These are phyloP conservation scores for Macrocystidia cucumis DNA, from an alignment of 1,284 basidiomycete species.

Conservation along the genomic window DNA sequence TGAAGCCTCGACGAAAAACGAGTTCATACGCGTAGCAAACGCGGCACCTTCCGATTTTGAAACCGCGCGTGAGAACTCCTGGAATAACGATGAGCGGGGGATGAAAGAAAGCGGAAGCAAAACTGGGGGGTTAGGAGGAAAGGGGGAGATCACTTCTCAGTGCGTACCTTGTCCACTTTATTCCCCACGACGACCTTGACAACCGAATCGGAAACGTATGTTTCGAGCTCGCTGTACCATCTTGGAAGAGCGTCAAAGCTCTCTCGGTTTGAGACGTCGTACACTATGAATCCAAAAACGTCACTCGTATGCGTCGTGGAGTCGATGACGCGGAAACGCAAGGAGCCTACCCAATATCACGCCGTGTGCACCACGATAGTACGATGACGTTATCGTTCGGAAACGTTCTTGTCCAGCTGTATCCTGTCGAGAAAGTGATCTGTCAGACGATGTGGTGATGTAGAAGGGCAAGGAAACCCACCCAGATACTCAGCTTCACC, in stretches of 20 bases:
- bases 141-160: slow-evolving; percentile 11
- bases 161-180: slow-evolving; percentile 93
- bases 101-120: slow-evolving; percentile 1
- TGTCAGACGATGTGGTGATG: not conserved
- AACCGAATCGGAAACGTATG: slow-evolving; percentile 83
- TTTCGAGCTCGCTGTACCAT: slow-evolving; percentile 95
- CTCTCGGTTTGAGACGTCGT: slow-evolving; percentile 88
- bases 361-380: slow-evolving; percentile 91
- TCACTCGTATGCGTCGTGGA: not conserved
- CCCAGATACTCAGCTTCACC: slow-evolving; percentile 82
- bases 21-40: slow-evolving; percentile 79
- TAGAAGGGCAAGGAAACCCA: slow-evolving; percentile 19
- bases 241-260: slow-evolving; percentile 88
- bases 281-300: slow-evolving; percentile 45
- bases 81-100: not conserved
- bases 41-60: slow-evolving; percentile 70
- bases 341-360: slow-evolving; percentile 73
- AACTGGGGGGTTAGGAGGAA: not conserved
- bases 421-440: slow-evolving; percentile 43
- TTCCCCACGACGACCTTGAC: slow-evolving; percentile 95
- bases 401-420: slow-evolving; percentile 90
- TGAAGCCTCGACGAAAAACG: slow-evolving; percentile 82
- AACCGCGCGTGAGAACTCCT: slow-evolving; percentile 90
- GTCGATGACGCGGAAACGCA: not conserved
- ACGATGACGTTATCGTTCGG: slow-evolving; percentile 85